Conservation (phyloP, 2,329 filamentous ascomycete species). For the Trichoderma sp. region DNA sequence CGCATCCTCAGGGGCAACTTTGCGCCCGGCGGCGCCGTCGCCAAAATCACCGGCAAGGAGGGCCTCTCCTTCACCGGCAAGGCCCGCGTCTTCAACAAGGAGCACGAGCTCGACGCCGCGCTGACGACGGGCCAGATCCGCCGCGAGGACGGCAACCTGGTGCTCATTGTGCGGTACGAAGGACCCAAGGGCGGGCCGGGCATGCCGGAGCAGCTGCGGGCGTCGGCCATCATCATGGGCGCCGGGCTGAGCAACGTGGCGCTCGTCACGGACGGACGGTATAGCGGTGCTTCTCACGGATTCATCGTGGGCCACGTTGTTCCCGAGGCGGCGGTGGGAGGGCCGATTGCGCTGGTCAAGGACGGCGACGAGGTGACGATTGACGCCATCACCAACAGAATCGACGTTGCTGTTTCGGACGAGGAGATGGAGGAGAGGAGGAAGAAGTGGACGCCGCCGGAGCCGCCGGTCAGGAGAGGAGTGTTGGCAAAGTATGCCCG, state of each 20-base stretch:
- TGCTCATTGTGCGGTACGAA: constrained; percentile 89
- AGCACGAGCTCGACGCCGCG: constrained; percentile 72
- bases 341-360: constrained; percentile 77
- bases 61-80: constrained; percentile 76
- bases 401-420: constrained; percentile 63
- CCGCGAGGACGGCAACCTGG: constrained; percentile 66
- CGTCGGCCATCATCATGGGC: constrained; percentile 87
- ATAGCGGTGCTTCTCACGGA: constrained; percentile 82
- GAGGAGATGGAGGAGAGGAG: constrained; percentile 66
- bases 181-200: constrained; percentile 90
- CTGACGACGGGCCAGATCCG: constrained; percentile 64
- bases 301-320: constrained; percentile 94
- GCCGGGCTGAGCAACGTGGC: constrained; percentile 84
- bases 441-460: constrained; percentile 67
- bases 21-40: constrained; percentile 83
- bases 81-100: constrained; percentile 83
- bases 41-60: constrained; percentile 96
- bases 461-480: constrained; percentile 72
- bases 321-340: constrained; percentile 84
- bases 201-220: constrained; percentile 93
- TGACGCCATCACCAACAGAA: constrained; percentile 75
- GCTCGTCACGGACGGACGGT: constrained; percentile 87
- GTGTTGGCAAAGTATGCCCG: constrained; percentile 85
- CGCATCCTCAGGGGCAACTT: constrained; percentile 86
- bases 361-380: constrained; percentile 85